Percentiles rank a stretch among this genome's conserved stretches.
phyloP scores from a whole-genome alignment of 352 stramenopile genomes.

The Globisporangium paddicum region DNA sequence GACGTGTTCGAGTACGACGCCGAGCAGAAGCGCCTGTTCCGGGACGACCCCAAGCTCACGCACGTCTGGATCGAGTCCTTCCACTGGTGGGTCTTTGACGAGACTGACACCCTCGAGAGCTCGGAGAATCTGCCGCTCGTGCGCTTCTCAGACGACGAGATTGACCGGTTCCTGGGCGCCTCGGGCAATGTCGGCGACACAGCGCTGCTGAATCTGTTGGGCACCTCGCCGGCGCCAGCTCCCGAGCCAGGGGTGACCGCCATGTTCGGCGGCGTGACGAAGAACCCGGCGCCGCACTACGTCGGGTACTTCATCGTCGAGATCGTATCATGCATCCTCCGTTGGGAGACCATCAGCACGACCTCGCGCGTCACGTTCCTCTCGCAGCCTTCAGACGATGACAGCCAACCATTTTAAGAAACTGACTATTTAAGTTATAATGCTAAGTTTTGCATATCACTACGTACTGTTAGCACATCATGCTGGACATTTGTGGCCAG shows the following conservation, averaged over 20 bases:
- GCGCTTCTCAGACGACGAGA: slow-evolving; percentile 1
- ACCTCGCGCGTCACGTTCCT: slow-evolving; percentile 11
- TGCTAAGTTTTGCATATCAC: too few species aligned
- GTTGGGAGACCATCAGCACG: slow-evolving; percentile 2
- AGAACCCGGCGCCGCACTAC: slow-evolving; percentile 6
- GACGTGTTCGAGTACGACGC: slow-evolving; percentile 9
- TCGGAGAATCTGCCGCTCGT: not conserved
- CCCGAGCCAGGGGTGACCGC: not conserved
- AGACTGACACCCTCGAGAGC: not conserved
- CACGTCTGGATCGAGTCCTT: slow-evolving; percentile 13
- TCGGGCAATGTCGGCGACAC: not conserved
- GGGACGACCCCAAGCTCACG: slow-evolving; percentile 5
- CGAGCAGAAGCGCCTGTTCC: slow-evolving; percentile 5
- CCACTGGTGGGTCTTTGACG: slow-evolving; percentile 12
- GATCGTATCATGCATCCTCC: slow-evolving; percentile 12
- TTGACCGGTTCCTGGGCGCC: not conserved
- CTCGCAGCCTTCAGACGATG: not conserved
- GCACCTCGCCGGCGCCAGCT: not conserved
- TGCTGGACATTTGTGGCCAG: not conserved
- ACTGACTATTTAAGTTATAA: too few species aligned
- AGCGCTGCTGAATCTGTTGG: not conserved
- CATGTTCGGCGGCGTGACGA: slow-evolving; percentile 7
- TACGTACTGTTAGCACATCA: not conserved
- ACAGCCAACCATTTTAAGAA: not conserved
- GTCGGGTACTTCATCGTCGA: slow-evolving; percentile 14